A percentile compares a stretch with the other conserved stretches of the same genome.
phyloP scores from a whole-genome alignment of 306 rosid genomes.

The Sindora glabra region DNA sequence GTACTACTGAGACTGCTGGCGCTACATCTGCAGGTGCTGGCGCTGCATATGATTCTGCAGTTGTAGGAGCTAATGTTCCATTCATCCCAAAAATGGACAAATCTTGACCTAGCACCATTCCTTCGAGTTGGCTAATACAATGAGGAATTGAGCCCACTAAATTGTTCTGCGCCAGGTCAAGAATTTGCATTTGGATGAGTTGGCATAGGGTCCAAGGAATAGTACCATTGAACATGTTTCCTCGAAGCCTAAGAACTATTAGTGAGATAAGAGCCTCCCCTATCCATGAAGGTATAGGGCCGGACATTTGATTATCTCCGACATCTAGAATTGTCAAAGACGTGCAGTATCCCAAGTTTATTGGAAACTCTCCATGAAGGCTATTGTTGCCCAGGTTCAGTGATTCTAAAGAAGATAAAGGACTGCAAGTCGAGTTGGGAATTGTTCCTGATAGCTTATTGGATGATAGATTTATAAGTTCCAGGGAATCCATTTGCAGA shows the following conservation, averaged over 20 bases:
- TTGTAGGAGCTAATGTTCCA: too few species aligned
- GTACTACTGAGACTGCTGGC: too few species aligned
- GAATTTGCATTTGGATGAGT: neutral
- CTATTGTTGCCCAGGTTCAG: neutral
- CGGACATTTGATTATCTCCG: neutral
- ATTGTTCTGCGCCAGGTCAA: slow-evolving; percentile 3
- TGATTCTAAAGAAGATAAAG: too few species aligned
- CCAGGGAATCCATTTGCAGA: too few species aligned
- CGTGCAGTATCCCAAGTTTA: neutral
- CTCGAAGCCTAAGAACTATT: neutral
- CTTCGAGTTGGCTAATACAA: neutral
- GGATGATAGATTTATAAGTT: neutral
- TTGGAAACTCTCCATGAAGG: neutral
- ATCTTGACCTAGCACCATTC: too few species aligned
- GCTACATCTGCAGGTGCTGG: too few species aligned
- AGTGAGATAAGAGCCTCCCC: neutral
- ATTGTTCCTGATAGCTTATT: neutral
- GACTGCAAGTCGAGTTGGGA: neutral
- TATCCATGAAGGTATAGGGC: neutral
- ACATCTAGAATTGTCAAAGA: neutral
- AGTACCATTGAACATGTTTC: neutral
- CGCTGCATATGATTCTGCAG: too few species aligned
- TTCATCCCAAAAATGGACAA: too few species aligned
- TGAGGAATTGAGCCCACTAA: neutral
- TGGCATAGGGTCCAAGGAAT: slow-evolving; percentile 2